phyloP scores from a whole-genome alignment of 805 yeast species.

The Metschnikowia amazonensis region DNA sequence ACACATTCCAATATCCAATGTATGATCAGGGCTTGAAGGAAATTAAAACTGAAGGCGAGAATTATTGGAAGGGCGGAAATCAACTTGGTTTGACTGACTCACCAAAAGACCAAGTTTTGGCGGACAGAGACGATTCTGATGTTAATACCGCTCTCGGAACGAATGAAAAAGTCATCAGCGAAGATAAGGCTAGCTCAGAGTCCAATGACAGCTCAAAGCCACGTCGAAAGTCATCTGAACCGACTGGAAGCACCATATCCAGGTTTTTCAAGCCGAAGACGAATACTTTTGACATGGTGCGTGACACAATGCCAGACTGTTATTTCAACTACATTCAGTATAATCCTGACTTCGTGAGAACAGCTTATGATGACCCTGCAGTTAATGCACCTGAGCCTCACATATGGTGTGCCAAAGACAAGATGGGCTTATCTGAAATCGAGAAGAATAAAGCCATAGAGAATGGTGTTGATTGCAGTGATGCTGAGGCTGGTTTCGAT shows the following conservation, averaged over 20 bases:
- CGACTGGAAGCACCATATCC: constrained; percentile 10
- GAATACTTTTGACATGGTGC: constrained; percentile 44
- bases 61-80: constrained; percentile 44
- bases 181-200: constrained; percentile 5
- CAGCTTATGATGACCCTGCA: constrained; percentile 54
- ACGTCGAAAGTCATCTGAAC: neutral
- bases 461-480: constrained; percentile 50
- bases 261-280: constrained; percentile 44
- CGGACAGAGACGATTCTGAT: constrained; percentile 16
- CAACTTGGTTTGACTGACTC: constrained; percentile 31
- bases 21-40: constrained; percentile 64
- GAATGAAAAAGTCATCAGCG: constrained; percentile 9
- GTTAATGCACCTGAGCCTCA: constrained; percentile 55
- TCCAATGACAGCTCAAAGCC: constrained; percentile 3
- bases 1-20: constrained; percentile 50
- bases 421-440: constrained; percentile 59
- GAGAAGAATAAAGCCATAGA: constrained; percentile 56
- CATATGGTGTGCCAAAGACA: constrained; percentile 70
- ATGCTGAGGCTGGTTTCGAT: constrained; percentile 53
- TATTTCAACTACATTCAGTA: constrained; percentile 41
- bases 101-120: constrained; percentile 15
- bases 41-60: constrained; percentile 48
- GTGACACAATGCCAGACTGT: constrained; percentile 41
- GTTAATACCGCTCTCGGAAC: constrained; percentile 9
- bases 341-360: constrained; percentile 36